Evolutionary conservation across 202 grass and related monocot species (phyloP).

Genomic region (Hordeum pubiflorum): DNA sequence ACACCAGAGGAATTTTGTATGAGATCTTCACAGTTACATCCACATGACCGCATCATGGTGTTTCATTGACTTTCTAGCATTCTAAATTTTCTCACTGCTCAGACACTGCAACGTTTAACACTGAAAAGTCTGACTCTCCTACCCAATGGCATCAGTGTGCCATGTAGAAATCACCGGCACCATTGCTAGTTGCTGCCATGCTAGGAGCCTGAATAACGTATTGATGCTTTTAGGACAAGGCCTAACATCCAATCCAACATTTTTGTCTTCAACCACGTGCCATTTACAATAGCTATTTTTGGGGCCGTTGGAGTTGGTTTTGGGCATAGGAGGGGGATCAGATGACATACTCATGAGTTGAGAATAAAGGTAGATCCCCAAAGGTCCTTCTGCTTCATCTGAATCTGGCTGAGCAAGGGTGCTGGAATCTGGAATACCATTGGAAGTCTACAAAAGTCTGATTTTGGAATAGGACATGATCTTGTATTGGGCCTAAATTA

Average conservation of each 20-base stretch:
- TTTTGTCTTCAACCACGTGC: neutral
- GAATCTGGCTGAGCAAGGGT: neutral
- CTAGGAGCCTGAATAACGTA: neutral
- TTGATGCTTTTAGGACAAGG: neutral
- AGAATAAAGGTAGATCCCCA: neutral
- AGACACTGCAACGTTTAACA: neutral
- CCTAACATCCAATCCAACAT: neutral
- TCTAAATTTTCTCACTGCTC: neutral
- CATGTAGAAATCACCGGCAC: neutral
- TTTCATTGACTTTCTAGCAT: neutral
- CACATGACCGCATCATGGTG: neutral
- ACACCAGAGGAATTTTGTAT: neutral
- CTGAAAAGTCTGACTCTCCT: neutral
- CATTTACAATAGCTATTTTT: neutral
- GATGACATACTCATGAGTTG: neutral
- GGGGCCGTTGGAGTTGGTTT: neutral
- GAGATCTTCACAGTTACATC: neutral
- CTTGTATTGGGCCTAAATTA: constrained; percentile 5
- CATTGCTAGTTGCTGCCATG: neutral
- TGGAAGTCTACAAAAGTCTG: neutral
- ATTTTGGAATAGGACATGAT: neutral
- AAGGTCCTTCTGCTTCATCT: neutral
- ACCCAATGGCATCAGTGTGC: neutral
- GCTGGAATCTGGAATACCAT: neutral
- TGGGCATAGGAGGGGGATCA: neutral